A percentile compares a stretch with the other conserved stretches of the same genome.
Conservation (phyloP, 1,284 basidiomycete species). For the Cystobasidium sp. region DNA sequence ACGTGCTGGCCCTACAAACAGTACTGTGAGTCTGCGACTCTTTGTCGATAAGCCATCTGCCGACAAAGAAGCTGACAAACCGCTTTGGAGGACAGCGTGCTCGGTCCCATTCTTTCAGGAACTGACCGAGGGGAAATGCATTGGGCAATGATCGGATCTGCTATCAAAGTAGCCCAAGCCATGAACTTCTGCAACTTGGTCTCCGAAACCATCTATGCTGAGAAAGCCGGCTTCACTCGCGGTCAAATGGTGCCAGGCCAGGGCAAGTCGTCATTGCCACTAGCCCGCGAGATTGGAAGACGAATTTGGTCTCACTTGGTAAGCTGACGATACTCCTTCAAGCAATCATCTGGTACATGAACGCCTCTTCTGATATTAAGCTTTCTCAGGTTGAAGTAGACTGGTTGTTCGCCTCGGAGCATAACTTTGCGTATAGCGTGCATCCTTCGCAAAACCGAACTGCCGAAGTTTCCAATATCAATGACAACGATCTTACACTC, state of each 20-base stretch:
- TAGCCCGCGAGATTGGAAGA: neutral
- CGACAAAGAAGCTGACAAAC: neutral
- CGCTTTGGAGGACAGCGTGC: neutral
- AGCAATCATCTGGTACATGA: neutral
- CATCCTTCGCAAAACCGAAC: constrained; percentile 4
- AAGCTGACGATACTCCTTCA: neutral
- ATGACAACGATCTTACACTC: neutral
- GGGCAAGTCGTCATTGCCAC: neutral
- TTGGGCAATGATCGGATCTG: constrained; percentile 3
- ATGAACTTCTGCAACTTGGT: constrained; percentile 3
- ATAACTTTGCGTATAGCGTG: neutral
- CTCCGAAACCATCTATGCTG: neutral
- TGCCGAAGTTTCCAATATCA: constrained; percentile 1
- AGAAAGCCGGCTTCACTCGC: neutral
- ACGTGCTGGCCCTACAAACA: neutral
- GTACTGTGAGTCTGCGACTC: neutral
- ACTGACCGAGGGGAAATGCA: constrained; percentile 5
- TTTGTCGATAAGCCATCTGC: neutral
- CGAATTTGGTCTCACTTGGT: neutral
- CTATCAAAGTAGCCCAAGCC: constrained; percentile 5
- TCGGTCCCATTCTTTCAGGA: neutral
- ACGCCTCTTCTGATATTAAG: neutral
- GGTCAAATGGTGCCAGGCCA: neutral
- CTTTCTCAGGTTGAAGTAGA: neutral
- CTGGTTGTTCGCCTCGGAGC: constrained; percentile 5